Evolutionary conservation across 106 monocot genomes (phyloP).

Genomic region (Dendrobium catenatum): DNA sequence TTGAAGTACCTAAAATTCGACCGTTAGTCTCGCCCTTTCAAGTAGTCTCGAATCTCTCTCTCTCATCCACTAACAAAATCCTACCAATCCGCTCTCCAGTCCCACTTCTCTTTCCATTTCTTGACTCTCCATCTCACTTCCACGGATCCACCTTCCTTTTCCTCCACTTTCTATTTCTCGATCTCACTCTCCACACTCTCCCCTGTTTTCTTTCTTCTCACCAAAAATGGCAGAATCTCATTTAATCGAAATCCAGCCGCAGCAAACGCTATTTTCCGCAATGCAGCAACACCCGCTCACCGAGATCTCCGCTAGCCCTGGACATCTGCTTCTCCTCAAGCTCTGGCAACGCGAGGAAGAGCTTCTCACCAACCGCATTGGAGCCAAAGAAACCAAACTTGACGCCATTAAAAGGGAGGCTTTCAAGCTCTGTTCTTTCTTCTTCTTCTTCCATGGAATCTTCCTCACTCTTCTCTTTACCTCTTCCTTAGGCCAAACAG

Average conservation of each 20-base stretch:
- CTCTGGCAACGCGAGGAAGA: slow-evolving; percentile 79
- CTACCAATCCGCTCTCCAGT: background rate
- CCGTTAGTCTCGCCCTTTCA: too few relatives aligned
- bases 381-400: slow-evolving; percentile 41
- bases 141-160: background rate
- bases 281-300: slow-evolving; percentile 56
- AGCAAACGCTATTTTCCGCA: background rate
- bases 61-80: too few relatives aligned
- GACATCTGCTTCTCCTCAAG: slow-evolving; percentile 87
- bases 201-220: background rate
- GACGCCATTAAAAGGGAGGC: slow-evolving; percentile 48
- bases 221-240: slow-evolving; percentile 15
- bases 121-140: background rate
- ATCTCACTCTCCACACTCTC: background rate
- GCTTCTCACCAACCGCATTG: slow-evolving; percentile 26
- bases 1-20: too few relatives aligned
- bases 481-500: slow-evolving; percentile 16
- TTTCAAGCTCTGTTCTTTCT: slow-evolving; percentile 72
- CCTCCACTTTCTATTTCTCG: background rate
- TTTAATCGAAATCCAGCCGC: slow-evolving; percentile 25
- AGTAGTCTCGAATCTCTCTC: too few relatives aligned
- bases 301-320: slow-evolving; percentile 73
- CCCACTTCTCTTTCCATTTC: background rate
- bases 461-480: slow-evolving; percentile 67
- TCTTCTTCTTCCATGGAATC: slow-evolving; percentile 81